Percentiles rank a stretch among this genome's conserved stretches.
Evolutionary conservation across 2,329 filamentous ascomycete genomes (phyloP).

Genomic region (Coniochaeta pulveracea): DNA sequence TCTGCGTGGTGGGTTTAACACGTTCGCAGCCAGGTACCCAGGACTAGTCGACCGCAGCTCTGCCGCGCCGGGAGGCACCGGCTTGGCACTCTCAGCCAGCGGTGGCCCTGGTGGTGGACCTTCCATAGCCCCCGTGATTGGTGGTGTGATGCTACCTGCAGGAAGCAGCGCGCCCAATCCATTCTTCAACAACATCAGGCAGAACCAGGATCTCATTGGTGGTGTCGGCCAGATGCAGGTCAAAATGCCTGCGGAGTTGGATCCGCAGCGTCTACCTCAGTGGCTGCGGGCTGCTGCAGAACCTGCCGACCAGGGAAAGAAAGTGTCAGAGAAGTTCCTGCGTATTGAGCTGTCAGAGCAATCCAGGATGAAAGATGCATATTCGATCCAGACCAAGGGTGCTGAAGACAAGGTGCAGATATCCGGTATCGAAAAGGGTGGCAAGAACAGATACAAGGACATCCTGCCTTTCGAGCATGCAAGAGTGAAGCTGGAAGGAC

Average conservation of each 20-base stretch:
- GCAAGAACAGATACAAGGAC: conserved; percentile 95
- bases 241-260: conserved; percentile 30
- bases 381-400: conserved; percentile 28
- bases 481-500: conserved; percentile 66
- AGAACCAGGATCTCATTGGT: conserved; percentile 90
- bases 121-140: conserved; percentile 65
- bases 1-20: conserved; percentile 69
- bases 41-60: conserved; percentile 46
- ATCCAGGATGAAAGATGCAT: conserved; percentile 79
- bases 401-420: conserved; percentile 47
- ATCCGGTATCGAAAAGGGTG: conserved; percentile 86
- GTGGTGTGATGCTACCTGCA: conserved; percentile 73
- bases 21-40: conserved; percentile 59
- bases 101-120: conserved; percentile 27
- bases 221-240: conserved; percentile 78
- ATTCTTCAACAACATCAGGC: conserved; percentile 92
- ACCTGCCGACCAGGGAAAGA: conserved; percentile 61
- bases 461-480: conserved; percentile 95
- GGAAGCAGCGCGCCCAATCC: conserved; percentile 63
- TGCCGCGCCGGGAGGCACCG: conserved; percentile 27
- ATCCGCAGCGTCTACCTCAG: conserved; percentile 46
- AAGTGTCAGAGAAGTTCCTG: conserved; percentile 73
- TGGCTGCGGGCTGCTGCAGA: conserved; percentile 69
- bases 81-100: conserved; percentile 32
- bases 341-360: conserved; percentile 77